These are phyloP conservation scores for Tylopilus balloui DNA, from an alignment of 768 basidiomycete species.

Conservation along the genomic window DNA sequence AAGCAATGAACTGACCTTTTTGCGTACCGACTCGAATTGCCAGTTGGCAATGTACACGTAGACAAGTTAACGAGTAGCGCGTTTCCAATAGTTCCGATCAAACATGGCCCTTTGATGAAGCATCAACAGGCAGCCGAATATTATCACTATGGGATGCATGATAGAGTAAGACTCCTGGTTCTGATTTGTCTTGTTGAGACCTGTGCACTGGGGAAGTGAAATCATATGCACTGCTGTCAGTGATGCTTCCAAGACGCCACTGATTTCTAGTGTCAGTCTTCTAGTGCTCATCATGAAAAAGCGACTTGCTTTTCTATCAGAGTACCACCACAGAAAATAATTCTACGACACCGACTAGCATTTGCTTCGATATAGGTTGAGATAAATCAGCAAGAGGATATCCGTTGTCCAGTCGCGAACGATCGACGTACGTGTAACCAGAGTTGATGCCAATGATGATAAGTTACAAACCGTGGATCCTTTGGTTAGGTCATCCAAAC, in stretches of 20 bases:
- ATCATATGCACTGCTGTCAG: too few species aligned
- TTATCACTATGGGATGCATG: background rate
- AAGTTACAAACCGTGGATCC: background rate
- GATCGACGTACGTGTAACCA: slow-evolving; percentile 14
- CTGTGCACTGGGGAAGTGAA: slow-evolving; percentile 19
- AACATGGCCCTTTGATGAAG: slow-evolving; percentile 11
- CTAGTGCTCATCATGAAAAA: background rate
- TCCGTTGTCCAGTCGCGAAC: background rate
- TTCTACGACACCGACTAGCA: slow-evolving; percentile 16
- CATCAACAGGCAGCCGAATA: background rate
- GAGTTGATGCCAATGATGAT: slow-evolving; percentile 20
- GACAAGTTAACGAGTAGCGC: slow-evolving; percentile 1
- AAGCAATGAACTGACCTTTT: slow-evolving; percentile 14
- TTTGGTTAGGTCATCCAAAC: slow-evolving; percentile 5
- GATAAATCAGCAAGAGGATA: background rate
- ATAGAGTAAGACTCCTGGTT: background rate
- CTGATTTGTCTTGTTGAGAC: slow-evolving; percentile 16
- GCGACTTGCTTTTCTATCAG: slow-evolving; percentile 16
- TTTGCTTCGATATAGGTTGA: slow-evolving; percentile 1
- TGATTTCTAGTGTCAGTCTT: too few species aligned
- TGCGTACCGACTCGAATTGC: slow-evolving; percentile 25
- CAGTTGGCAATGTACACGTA: slow-evolving; percentile 28
- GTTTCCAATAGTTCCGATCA: slow-evolving; percentile 9
- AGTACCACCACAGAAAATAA: slow-evolving; percentile 21
- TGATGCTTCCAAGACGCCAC: background rate